Percentiles rank a stretch among this genome's conserved stretches.
Conservation (phyloP, 352 stramenopile species). For the Phytophthora colocasiae region DNA sequence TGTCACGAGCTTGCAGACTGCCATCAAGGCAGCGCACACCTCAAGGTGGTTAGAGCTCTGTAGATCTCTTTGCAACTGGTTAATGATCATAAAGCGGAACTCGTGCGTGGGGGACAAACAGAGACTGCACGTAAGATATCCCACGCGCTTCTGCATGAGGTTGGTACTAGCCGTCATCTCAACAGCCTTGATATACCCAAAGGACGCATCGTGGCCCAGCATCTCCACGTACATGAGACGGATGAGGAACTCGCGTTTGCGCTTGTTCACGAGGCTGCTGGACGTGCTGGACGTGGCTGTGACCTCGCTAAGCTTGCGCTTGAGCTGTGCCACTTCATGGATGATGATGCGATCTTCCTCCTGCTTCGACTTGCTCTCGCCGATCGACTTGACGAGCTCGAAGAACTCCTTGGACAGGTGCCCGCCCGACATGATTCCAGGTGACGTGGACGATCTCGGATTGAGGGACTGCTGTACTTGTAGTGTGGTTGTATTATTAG, state of each 20-base stretch:
- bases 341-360: conserved; percentile 99
- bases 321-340: conserved; percentile 95
- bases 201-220: conserved; percentile 99
- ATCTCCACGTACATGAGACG: conserved; percentile 99
- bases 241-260: conserved; percentile 99
- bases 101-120: conserved; percentile 98
- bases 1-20: conserved; percentile 97
- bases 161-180: conserved; percentile 98
- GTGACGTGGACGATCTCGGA: conserved; percentile 32
- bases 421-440: conserved; percentile 77
- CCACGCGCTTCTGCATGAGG: conserved; percentile 98
- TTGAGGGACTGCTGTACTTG: conserved; percentile 9
- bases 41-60: conserved; percentile 94
- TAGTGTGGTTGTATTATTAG: conserved; percentile 29
- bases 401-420: conserved; percentile 99
- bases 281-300: conserved; percentile 78
- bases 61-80: conserved; percentile 98
- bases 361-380: conserved; percentile 99
- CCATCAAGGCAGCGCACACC: conserved; percentile 95
- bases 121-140: conserved; percentile 95
- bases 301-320: conserved; percentile 94
- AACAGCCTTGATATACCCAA: conserved; percentile 98
- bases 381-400: conserved; percentile 99
- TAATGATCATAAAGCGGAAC: conserved; percentile 99
- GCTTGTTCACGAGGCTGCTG: conserved; percentile 91